Evolutionary conservation across 805 yeast species (phyloP), one percentile per base, ranked within the genome.

Genomic region (Kodamaea jinghongensis): DNA sequence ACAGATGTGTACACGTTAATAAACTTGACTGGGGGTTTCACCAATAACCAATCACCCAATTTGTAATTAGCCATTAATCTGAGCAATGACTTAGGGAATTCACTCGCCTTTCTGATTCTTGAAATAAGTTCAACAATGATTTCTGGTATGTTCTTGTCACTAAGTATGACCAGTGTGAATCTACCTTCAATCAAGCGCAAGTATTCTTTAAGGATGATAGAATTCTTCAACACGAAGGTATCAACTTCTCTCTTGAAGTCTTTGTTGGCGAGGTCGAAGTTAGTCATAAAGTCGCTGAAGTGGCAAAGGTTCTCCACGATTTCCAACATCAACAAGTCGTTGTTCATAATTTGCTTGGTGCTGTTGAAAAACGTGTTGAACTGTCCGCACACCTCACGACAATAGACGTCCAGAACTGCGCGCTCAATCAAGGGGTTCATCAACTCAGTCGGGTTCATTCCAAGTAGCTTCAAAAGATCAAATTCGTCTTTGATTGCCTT

Each of bases 71-170:
- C 61, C 42, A 87, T 77, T 3, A 80, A 73, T 22, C 61, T 59
- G 10, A 56, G 33, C 16, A 80, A 72, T 12, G 85, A 79, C 10
- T 67, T 69, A 34, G 71, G 70, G 54, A 78, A 81, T 42, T 81
- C 87, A 20, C 85, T 71, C 25, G 86, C 67, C 38, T 78, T 77
- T 32, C 87, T 70, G 37, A 88, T 63, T 43, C 79, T 71, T 0
- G 89, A 78, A 67, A 86, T 76, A 6, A 81, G 63, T 42, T 84
- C 91, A n/a, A 82, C 81, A 0, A 86, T 81, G 11, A 79, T 71
- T 51, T 81, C 89, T 31, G 85, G 74, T 32, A 87, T 77, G 38
- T 86, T 85, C 49, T 74, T 76, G 45, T 87, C 96, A 34, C 73
- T 72, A 8, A 87, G 83, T 7, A 63, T 52, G 41, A 78, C 54